Evolutionary conservation across 1,139 yeast genomes (phyloP).

Genomic region (Candida tetrigidarum): DNA sequence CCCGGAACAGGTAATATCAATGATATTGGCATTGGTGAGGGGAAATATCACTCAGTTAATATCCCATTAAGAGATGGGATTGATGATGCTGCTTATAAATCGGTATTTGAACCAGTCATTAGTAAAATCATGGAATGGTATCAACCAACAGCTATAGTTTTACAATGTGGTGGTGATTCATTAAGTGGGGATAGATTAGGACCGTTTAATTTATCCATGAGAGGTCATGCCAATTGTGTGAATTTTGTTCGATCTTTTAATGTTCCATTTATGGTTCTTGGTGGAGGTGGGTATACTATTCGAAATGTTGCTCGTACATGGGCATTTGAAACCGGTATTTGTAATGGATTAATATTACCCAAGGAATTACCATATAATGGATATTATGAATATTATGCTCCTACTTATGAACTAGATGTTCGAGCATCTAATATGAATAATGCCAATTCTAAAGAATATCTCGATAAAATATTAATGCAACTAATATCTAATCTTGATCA

Average conservation of each 20-base stretch:
- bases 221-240: slow-evolving; percentile 96
- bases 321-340: slow-evolving; percentile 92
- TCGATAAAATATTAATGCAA: slow-evolving; percentile 81
- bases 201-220: slow-evolving; percentile 87
- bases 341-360: slow-evolving; percentile 79
- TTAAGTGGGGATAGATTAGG: slow-evolving; percentile 93
- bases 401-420: slow-evolving; percentile 92
- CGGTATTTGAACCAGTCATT: slow-evolving; percentile 87
- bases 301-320: slow-evolving; percentile 95
- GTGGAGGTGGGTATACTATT: slow-evolving; percentile 99
- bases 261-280: slow-evolving; percentile 89
- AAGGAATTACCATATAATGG: slow-evolving; percentile 93
- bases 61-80: slow-evolving; percentile 96
- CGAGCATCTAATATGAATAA: slow-evolving; percentile 97
- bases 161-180: slow-evolving; percentile 98
- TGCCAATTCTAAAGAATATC: slow-evolving; percentile 91
- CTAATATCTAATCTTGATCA: slow-evolving; percentile 80
- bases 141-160: slow-evolving; percentile 92
- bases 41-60: slow-evolving; percentile 84
- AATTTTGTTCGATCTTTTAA: slow-evolving; percentile 84
- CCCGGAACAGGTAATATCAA: slow-evolving; percentile 94
- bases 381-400: slow-evolving; percentile 96
- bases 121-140: slow-evolving; percentile 85
- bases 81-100: slow-evolving; percentile 90
- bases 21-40: slow-evolving; percentile 87